Percentiles rank a stretch among this genome's conserved stretches.
These are phyloP conservation scores for Moesziomyces aphidis DNA, from an alignment of 1,284 basidiomycete genomes.

Conservation along the genomic window DNA sequence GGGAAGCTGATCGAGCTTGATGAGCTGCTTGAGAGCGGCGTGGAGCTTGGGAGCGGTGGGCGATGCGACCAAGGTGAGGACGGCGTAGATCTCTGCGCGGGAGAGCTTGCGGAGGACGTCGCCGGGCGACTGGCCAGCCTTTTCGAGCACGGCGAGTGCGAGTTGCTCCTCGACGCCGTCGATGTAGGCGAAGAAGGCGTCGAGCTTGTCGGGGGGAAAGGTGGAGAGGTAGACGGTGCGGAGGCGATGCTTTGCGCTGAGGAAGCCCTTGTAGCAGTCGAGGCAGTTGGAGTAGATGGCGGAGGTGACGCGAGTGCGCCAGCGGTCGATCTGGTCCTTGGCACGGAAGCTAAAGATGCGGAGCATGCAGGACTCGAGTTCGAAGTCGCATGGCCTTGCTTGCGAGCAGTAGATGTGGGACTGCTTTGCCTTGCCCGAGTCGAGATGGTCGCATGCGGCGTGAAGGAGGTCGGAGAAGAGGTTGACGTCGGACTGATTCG, in stretches of 20 bases:
- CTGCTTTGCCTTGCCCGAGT: conserved; percentile 31
- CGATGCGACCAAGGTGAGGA: conserved; percentile 43
- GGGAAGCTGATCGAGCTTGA: conserved; percentile 30
- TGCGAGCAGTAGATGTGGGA: conserved; percentile 36
- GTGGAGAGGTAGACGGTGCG: conserved; percentile 29
- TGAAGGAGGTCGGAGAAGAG: conserved; percentile 45
- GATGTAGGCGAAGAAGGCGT: conserved; percentile 45
- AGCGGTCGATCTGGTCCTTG: conserved; percentile 41
- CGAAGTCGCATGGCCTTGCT: conserved; percentile 45
- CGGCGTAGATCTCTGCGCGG: conserved; percentile 40
- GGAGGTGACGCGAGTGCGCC: conserved; percentile 30
- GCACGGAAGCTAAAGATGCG: conserved; percentile 50
- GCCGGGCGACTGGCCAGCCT: conserved; percentile 11
- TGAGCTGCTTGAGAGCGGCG: conserved; percentile 23
- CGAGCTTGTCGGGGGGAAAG: conserved; percentile 42
- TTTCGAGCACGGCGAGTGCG: conserved; percentile 35
- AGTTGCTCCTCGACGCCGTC: conserved; percentile 49
- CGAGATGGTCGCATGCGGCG: conserved; percentile 38
- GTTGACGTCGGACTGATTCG: conserved; percentile 25
- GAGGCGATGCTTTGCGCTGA: conserved; percentile 41
- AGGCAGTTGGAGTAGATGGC: conserved; percentile 49
- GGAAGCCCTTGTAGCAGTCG: conserved; percentile 53
- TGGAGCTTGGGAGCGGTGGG: conserved; percentile 29
- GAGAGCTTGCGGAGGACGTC: conserved; percentile 27
- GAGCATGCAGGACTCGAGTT: conserved; percentile 58